These are phyloP conservation scores for Athelia sp. DNA, from an alignment of 1,284 basidiomycete genomes.

Conservation along the genomic window DNA sequence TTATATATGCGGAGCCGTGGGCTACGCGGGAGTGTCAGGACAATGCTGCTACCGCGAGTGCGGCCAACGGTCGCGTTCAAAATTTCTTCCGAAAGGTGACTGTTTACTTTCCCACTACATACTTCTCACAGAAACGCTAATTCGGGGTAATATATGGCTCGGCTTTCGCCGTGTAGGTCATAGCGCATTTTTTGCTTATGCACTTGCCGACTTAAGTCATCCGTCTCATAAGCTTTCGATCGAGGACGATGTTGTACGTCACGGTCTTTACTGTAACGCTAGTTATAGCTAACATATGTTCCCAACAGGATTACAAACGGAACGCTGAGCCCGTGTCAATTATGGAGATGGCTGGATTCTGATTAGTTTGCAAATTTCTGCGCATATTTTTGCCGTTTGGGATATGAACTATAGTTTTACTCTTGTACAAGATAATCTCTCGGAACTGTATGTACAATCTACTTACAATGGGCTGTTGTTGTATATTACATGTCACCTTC, in stretches of 20 bases:
- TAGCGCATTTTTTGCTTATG: not conserved
- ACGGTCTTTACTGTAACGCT: too few species aligned
- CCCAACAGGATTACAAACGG: too few species aligned
- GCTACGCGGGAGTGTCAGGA: not conserved
- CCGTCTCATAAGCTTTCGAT: not conserved
- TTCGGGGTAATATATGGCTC: not conserved
- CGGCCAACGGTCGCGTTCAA: not conserved
- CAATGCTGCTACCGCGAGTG: not conserved
- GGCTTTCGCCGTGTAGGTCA: not conserved
- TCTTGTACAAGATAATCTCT: too few species aligned
- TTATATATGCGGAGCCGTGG: not conserved
- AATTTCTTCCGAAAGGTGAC: not conserved
- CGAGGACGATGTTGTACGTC: too few species aligned
- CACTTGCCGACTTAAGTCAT: not conserved
- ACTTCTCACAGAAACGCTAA: not conserved
- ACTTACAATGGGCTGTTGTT: too few species aligned
- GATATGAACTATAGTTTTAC: too few species aligned
- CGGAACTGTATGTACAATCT: too few species aligned
- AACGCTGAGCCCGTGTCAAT: too few species aligned
- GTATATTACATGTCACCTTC: constrained; percentile 29
- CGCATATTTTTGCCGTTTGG: too few species aligned
- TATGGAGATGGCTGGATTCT: too few species aligned
- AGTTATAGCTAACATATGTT: too few species aligned
- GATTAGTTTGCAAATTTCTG: too few species aligned
- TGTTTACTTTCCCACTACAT: not conserved